Evolutionary conservation across 1,139 yeast genomes (phyloP).

Genomic region (Hyphopichia pseudoburtonii): DNA sequence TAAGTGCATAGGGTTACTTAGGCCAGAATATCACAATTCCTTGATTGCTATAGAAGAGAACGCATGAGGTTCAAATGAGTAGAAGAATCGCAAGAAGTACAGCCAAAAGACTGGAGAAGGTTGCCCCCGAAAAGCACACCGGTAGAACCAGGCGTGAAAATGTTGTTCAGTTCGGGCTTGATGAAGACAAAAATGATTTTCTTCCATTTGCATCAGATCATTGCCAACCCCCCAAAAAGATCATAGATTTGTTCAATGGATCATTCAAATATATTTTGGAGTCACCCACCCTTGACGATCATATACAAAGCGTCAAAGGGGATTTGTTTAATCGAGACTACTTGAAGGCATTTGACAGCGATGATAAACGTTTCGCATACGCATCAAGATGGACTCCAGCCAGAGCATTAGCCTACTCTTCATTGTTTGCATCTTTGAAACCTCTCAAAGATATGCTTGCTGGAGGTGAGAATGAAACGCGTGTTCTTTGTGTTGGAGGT

Average conservation of each 20-base stretch:
- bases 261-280: constrained; percentile 48
- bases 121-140: constrained; percentile 6
- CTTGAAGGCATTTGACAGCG: constrained; percentile 62
- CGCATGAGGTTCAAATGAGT: constrained; percentile 16
- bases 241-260: constrained; percentile 49
- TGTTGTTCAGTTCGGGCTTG: background rate
- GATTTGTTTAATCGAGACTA: constrained; percentile 71
- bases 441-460: constrained; percentile 40
- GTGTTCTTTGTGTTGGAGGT: constrained; percentile 73
- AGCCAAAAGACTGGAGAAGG: constrained; percentile 10
- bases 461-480: constrained; percentile 27
- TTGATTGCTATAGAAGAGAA: too few relatives aligned
- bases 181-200: constrained; percentile 16
- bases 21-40: too few relatives aligned
- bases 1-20: background rate
- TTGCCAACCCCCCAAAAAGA: constrained; percentile 35
- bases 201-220: constrained; percentile 33
- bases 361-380: constrained; percentile 70
- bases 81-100: constrained; percentile 21
- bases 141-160: background rate
- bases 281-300: constrained; percentile 39
- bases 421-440: constrained; percentile 55
- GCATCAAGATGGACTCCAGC: constrained; percentile 87
- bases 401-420: constrained; percentile 69
- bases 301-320: constrained; percentile 69